phyloP scores from a whole-genome alignment of 441 rosid species.

The Adansonia madagascariensis region DNA sequence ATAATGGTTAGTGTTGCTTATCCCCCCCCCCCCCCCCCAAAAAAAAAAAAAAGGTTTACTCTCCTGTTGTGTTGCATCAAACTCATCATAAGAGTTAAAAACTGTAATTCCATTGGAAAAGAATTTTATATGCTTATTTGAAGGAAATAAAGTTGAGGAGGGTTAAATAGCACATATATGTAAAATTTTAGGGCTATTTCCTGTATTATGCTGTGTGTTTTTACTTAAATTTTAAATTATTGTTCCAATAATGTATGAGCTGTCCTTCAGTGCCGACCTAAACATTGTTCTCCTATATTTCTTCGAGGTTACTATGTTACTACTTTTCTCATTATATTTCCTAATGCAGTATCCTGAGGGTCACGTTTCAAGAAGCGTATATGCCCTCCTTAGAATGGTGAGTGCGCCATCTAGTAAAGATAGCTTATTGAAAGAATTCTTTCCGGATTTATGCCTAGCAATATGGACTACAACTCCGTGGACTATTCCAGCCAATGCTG shows the following conservation, averaged over 20 bases:
- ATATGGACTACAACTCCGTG: slow-evolving; percentile 99
- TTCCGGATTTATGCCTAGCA: slow-evolving; percentile 79
- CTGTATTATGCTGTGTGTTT: background rate
- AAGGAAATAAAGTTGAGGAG: background rate
- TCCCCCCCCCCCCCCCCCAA: background rate
- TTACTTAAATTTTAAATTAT: background rate
- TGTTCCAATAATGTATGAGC: background rate
- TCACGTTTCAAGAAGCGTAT: slow-evolving; percentile 92
- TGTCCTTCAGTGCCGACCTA: background rate
- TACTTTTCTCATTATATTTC: slow-evolving; percentile 5
- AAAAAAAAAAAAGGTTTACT: background rate
- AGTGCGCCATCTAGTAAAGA: slow-evolving; percentile 46
- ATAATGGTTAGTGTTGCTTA: background rate
- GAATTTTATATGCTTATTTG: background rate
- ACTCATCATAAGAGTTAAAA: background rate
- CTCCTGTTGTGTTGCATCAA: background rate
- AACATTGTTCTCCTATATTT: slow-evolving; percentile 12
- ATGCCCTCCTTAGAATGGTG: slow-evolving; percentile 69
- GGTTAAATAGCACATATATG: background rate
- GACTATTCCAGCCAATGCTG: slow-evolving; percentile 98
- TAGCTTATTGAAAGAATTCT: slow-evolving; percentile 62
- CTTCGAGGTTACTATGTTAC: slow-evolving; percentile 25
- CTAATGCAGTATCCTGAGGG: slow-evolving; percentile 89
- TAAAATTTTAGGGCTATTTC: background rate
- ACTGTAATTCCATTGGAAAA: background rate